Conservation (phyloP, 2,329 filamentous ascomycete genomes). For the Trichoderma atroviride region DNA sequence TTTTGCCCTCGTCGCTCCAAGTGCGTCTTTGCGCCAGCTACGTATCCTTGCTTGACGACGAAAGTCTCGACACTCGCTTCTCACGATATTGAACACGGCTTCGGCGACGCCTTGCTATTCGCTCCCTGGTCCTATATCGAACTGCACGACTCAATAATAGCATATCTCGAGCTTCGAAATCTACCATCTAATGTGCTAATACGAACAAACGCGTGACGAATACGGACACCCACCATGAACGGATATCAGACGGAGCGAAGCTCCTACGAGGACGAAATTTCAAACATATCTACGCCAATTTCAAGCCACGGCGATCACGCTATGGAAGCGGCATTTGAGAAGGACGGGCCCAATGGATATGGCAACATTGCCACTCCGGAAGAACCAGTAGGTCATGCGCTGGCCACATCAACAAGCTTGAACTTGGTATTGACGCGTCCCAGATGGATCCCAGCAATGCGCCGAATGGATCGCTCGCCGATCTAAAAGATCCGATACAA, state of each 20-base stretch:
- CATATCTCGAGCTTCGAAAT: neutral
- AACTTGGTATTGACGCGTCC: slow-evolving; percentile 25
- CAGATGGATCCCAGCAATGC: slow-evolving; percentile 56
- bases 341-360: slow-evolving; percentile 49
- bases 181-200: slow-evolving; percentile 31
- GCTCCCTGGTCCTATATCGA: neutral
- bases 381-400: slow-evolving; percentile 56
- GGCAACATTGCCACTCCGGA: slow-evolving; percentile 52
- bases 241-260: slow-evolving; percentile 41
- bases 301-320: slow-evolving; percentile 54
- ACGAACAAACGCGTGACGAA: slow-evolving; percentile 31
- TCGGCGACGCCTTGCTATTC: neutral
- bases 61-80: slow-evolving; percentile 8
- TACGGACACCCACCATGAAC: slow-evolving; percentile 42
- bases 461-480: slow-evolving; percentile 60
- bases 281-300: slow-evolving; percentile 39
- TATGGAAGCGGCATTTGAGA: slow-evolving; percentile 56
- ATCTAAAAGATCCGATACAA: slow-evolving; percentile 73
- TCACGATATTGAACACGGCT: neutral
- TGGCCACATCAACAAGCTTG: neutral
- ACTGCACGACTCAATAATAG: neutral
- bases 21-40: slow-evolving; percentile 9
- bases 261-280: slow-evolving; percentile 42
- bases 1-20: neutral
- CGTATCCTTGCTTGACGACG: neutral